phyloP scores from a whole-genome alignment of 176 grass and related monocot species.

The Avena atlantica region DNA sequence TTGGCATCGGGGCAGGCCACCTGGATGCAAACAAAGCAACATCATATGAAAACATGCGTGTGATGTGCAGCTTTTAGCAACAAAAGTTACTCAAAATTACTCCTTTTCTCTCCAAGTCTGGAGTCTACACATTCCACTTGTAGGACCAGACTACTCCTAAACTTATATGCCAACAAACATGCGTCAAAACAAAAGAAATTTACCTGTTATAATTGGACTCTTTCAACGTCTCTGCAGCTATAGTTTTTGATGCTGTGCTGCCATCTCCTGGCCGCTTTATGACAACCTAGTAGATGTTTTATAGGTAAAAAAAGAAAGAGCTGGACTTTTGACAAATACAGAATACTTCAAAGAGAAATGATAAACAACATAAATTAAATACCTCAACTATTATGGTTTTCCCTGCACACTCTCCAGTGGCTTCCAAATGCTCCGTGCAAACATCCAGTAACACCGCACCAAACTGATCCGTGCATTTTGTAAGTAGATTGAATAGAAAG shows the following conservation, averaged over 20 bases:
- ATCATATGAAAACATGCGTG: not conserved
- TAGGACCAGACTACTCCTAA: not conserved
- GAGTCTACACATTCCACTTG: not conserved
- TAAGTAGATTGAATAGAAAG: not conserved
- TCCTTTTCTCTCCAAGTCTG: no score
- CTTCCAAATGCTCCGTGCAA: not conserved
- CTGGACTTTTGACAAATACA: not conserved
- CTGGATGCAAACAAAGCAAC: not conserved
- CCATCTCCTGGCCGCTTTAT: constrained; percentile 26
- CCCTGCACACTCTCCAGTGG: not conserved
- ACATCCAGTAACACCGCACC: not conserved
- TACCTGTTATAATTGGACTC: constrained; percentile 8
- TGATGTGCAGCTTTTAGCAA: not conserved
- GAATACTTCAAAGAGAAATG: not conserved
- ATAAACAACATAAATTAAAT: not conserved
- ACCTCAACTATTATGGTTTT: not conserved
- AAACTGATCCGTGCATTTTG: not conserved
- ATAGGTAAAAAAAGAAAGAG: not conserved
- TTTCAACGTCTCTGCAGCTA: not conserved
- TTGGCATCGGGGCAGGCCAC: constrained; percentile 32
- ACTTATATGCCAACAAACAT: not conserved
- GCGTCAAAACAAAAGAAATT: not conserved
- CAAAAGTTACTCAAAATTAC: not conserved
- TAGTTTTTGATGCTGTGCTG: not conserved
- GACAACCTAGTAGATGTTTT: not conserved